Evolutionary conservation across 129 eudicot species (phyloP).

Genomic region (Apium graveolens): DNA sequence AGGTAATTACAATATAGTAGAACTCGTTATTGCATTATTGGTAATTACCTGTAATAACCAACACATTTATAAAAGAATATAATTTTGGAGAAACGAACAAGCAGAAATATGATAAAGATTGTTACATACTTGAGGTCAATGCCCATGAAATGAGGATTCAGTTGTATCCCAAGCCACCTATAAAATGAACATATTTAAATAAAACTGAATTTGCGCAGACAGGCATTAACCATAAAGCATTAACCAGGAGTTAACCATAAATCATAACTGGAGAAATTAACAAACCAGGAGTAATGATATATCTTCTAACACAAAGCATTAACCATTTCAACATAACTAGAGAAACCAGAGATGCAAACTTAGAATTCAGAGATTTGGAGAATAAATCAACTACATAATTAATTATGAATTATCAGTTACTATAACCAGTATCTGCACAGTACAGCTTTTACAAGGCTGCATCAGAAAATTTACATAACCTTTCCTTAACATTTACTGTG

Average conservation of each 20-base stretch:
- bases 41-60: neutral
- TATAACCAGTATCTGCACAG: neutral
- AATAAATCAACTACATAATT: neutral
- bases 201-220: neutral
- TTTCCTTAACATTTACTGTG: neutral
- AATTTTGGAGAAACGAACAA: neutral
- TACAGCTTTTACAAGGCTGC: neutral
- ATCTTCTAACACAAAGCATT: neutral
- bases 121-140: slow-evolving; percentile 95
- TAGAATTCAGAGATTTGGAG: neutral
- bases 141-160: slow-evolving; percentile 89
- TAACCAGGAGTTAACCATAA: too few relatives aligned
- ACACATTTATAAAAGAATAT: neutral
- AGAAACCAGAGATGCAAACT: neutral
- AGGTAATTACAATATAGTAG: neutral
- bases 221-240: too few relatives aligned
- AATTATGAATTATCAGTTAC: neutral
- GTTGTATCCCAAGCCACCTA: slow-evolving; percentile 98
- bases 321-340: neutral
- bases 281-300: neutral
- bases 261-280: neutral
- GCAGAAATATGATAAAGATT: neutral
- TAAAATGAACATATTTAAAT: slow-evolving; percentile 5
- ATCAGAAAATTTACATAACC: neutral
- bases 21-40: neutral